Conservation (phyloP, 495 filamentous ascomycete genomes). For the Penicillium arizonense region DNA sequence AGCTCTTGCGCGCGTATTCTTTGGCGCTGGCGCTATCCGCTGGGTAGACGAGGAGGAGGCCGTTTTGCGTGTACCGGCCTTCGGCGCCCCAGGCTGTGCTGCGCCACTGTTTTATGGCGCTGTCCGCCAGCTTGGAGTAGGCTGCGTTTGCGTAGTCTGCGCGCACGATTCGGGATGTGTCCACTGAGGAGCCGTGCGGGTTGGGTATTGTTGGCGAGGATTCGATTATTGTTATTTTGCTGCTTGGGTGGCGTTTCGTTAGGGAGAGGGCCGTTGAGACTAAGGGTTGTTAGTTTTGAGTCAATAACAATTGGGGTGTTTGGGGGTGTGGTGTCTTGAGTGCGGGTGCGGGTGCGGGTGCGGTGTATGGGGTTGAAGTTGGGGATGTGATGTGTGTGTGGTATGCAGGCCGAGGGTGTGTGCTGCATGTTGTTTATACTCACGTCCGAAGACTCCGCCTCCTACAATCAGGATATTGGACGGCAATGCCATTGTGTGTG, state of each 20-base stretch:
- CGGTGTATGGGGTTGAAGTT: not conserved
- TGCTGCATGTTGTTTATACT: conserved; percentile 12
- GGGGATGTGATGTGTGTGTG: not conserved
- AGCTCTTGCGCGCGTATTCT: conserved; percentile 65
- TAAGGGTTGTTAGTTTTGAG: conserved; percentile 19
- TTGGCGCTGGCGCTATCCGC: conserved; percentile 48
- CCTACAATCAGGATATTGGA: conserved; percentile 70
- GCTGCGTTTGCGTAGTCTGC: conserved; percentile 75
- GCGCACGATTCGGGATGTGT: conserved; percentile 75
- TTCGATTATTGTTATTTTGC: conserved; percentile 67
- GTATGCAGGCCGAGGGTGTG: not conserved
- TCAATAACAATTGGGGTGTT: not conserved
- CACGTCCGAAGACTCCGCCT: conserved; percentile 73
- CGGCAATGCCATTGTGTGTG: conserved; percentile 35
- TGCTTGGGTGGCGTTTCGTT: conserved; percentile 52
- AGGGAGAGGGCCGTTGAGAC: conserved; percentile 67
- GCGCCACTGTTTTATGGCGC: conserved; percentile 72
- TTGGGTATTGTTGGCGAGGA: conserved; percentile 64
- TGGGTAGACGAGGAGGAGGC: conserved; percentile 65
- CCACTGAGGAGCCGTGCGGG: conserved; percentile 68
- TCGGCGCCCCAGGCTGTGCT: conserved; percentile 57
- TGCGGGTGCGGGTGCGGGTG: too few species aligned
- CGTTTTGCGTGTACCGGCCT: conserved; percentile 72
- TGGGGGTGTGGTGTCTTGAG: not conserved
- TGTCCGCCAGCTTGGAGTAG: conserved; percentile 67